Evolutionary conservation across 208 protist species (phyloP).

Genomic region (Wallacemonas collosoma): DNA sequence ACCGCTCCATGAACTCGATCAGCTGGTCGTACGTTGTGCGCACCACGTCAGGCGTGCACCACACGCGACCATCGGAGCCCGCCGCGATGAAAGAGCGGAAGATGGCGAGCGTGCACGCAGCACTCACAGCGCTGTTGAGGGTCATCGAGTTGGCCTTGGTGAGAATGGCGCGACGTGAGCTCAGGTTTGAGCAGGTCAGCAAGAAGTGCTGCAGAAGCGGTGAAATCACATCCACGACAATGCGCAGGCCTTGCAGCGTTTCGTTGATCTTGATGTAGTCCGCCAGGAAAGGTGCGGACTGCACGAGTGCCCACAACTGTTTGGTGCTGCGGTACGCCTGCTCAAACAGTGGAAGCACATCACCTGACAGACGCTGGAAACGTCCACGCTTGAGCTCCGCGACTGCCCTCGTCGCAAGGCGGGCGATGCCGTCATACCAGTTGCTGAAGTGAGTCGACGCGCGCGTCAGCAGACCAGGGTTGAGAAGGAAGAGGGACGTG

Average conservation of each 20-base stretch:
- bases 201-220: constrained; percentile 87
- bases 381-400: constrained; percentile 71
- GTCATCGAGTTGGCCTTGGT: constrained; percentile 76
- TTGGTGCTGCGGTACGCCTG: constrained; percentile 70
- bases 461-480: constrained; percentile 63
- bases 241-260: constrained; percentile 60
- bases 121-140: constrained; percentile 80
- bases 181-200: constrained; percentile 67
- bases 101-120: constrained; percentile 57
- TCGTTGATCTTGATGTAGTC: constrained; percentile 65
- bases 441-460: constrained; percentile 37
- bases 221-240: constrained; percentile 79
- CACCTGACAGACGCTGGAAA: constrained; percentile 77
- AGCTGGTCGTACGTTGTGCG: constrained; percentile 52
- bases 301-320: constrained; percentile 77
- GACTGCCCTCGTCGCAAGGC: constrained; percentile 55
- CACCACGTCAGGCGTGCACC: constrained; percentile 40
- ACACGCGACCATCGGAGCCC: constrained; percentile 23
- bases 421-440: constrained; percentile 65
- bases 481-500: constrained; percentile 60
- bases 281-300: constrained; percentile 71
- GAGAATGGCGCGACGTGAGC: constrained; percentile 56
- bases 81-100: constrained; percentile 55
- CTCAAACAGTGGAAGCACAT: constrained; percentile 78
- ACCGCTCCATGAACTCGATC: constrained; percentile 45